Evolutionary conservation across 2,329 filamentous ascomycete genomes (phyloP).

Genomic region (Elsinoe batatas): DNA sequence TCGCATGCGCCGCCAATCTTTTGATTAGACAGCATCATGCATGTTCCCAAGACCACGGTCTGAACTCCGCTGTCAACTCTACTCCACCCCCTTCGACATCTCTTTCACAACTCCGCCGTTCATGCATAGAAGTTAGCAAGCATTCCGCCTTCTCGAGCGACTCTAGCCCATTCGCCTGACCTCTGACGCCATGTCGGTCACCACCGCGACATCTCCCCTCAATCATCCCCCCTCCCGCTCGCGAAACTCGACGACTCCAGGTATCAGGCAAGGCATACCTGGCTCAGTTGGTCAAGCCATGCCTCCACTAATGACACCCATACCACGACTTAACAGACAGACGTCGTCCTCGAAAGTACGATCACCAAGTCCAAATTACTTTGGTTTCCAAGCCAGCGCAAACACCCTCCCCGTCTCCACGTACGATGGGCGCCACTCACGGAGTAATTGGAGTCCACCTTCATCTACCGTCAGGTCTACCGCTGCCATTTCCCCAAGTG

Average conservation of each 20-base stretch:
- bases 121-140: background rate
- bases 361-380: slow-evolving; percentile 69
- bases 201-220: slow-evolving; percentile 9
- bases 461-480: slow-evolving; percentile 63
- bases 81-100: background rate
- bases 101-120: background rate
- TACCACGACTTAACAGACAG: slow-evolving; percentile 17
- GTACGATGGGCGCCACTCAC: slow-evolving; percentile 41
- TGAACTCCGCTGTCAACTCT: background rate
- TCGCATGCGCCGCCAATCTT: slow-evolving; percentile 10
- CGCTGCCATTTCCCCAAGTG: slow-evolving; percentile 56
- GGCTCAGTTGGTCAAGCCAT: slow-evolving; percentile 20
- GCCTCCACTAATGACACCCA: slow-evolving; percentile 23
- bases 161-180: background rate
- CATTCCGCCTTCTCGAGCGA: background rate
- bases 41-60: background rate
- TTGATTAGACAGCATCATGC: slow-evolving; percentile 13
- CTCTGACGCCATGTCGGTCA: slow-evolving; percentile 13
- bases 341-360: slow-evolving; percentile 20
- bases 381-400: slow-evolving; percentile 59
- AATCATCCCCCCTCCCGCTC: background rate
- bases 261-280: slow-evolving; percentile 13
- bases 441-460: slow-evolving; percentile 65
- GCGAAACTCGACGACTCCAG: slow-evolving; percentile 12
- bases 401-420: slow-evolving; percentile 48